Percentiles rank a stretch among this genome's conserved stretches.
Evolutionary conservation across 2,329 filamentous ascomycete genomes (phyloP).

Genomic region (Talaromyces amestolkiae): DNA sequence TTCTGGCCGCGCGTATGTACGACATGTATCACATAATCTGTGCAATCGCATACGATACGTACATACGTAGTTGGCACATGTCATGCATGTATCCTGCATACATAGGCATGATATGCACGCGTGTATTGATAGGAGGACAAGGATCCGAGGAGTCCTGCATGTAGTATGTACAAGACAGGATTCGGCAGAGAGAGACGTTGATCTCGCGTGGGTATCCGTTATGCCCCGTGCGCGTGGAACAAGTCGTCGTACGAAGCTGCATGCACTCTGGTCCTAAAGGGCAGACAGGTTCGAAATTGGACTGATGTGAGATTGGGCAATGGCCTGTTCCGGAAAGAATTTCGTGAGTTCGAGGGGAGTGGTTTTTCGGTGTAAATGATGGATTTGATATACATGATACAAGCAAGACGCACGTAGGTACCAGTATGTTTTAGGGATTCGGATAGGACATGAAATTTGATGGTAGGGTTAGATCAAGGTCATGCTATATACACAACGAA

Average conservation of each 20-base stretch:
- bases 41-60: neutral
- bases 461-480: neutral
- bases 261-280: neutral
- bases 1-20: neutral
- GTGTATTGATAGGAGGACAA: neutral
- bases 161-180: neutral
- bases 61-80: neutral
- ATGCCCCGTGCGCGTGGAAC: neutral
- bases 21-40: neutral
- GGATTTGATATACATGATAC: neutral
- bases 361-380: neutral
- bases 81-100: neutral
- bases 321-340: neutral
- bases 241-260: too few species aligned
- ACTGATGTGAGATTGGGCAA: neutral
- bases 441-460: neutral
- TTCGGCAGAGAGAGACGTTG: neutral
- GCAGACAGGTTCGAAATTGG: neutral
- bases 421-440: too few species aligned
- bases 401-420: neutral
- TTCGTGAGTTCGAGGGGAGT: neutral
- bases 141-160: neutral
- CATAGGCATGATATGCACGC: neutral
- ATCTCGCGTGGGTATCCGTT: slow-evolving; percentile 1
- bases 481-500: neutral